Evolutionary conservation across 2,329 filamentous ascomycete genomes (phyloP), one percentile per base, ranked within the genome.

Genomic region (Fusarium ambrosium): DNA sequence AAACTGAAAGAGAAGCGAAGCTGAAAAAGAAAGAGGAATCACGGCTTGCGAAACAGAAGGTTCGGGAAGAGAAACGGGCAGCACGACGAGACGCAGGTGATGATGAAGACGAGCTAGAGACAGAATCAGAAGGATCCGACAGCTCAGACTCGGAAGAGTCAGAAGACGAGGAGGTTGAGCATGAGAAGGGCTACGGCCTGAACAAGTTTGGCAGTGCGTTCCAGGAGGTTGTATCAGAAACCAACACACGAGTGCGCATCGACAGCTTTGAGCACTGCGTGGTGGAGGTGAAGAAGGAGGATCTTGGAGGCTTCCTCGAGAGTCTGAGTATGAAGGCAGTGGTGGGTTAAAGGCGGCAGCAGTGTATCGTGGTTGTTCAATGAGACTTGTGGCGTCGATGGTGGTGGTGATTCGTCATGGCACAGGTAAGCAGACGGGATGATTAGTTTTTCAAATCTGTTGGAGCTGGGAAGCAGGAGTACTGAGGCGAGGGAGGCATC

Each of bases 201-300:
- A 99, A 98, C 84, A 91, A 93, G 60, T 99, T 99, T 80, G 97
- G 97, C 9, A 95, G 93, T 78, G 96, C 97, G 4, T 99, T 99
- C 82, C 95, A 98, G 81, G 95, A 98, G 80, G 97, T 98, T 1
- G 94, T 98, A 3, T 90, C 93, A 62, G 95, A 98, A 86, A 98
- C 96, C 18, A 97, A 92, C 69, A 94, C 96, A 1, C 86, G 95
- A 18, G 95, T 98, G 22, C 88, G 95, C 70, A 97, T 98, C 80
- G 97, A 99, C 84, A 97, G 94, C 82, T 99, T 99, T 80, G 97
- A 99, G 84, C 94, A 98, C 82, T 97, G 95, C 79, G 97, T 98
- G 9, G 95, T 98, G 56, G 97, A 99, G 82, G 96, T 99, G n/a
- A 92, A 92, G 84, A 98, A 98, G 86, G 97, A 98, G 81, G 97